Conservation (phyloP, 352 stramenopile species). For the Pythium graminicola region DNA sequence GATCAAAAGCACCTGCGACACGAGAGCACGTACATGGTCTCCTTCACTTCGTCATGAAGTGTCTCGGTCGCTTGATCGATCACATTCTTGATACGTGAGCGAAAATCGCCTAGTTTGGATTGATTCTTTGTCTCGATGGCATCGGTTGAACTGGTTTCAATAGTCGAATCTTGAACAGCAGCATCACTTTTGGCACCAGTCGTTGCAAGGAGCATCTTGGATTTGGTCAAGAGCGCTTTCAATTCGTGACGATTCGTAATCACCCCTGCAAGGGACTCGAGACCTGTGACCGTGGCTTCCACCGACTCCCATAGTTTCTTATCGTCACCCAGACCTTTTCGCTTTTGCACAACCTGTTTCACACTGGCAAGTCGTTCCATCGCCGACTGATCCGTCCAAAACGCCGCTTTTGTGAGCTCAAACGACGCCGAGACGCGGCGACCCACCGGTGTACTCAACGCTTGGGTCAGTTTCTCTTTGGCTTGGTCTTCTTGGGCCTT, state of each 20-base stretch:
- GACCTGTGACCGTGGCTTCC: conserved; percentile 37
- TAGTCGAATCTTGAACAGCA: not conserved
- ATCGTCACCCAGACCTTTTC: conserved; percentile 20
- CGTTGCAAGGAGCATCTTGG: conserved; percentile 35
- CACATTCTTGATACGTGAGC: conserved; percentile 39
- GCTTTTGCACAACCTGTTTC: conserved; percentile 48
- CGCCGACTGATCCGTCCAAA: conserved; percentile 48
- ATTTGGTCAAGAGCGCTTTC: conserved; percentile 42
- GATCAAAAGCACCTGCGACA: not conserved
- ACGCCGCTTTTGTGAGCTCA: conserved; percentile 42
- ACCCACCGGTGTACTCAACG: conserved; percentile 5
- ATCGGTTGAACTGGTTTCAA: not conserved
- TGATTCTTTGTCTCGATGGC: not conserved
- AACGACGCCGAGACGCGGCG: conserved; percentile 43
- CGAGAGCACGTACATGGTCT: conserved; percentile 43
- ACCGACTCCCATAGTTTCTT: conserved; percentile 41
- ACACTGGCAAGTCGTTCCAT: conserved; percentile 47
- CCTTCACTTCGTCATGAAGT: conserved; percentile 39
- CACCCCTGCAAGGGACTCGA: conserved; percentile 38
- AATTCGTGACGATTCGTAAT: conserved; percentile 59
- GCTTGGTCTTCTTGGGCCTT: conserved; percentile 38
- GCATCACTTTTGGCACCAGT: not conserved
- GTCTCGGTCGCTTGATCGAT: conserved; percentile 40
- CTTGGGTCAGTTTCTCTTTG: conserved; percentile 34
- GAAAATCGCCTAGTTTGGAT: conserved; percentile 11